A percentile compares a stretch with the other conserved stretches of the same genome.
phyloP scores from a whole-genome alignment of 2,329 filamentous ascomycete genomes.

The Penicillium janthinellum region DNA sequence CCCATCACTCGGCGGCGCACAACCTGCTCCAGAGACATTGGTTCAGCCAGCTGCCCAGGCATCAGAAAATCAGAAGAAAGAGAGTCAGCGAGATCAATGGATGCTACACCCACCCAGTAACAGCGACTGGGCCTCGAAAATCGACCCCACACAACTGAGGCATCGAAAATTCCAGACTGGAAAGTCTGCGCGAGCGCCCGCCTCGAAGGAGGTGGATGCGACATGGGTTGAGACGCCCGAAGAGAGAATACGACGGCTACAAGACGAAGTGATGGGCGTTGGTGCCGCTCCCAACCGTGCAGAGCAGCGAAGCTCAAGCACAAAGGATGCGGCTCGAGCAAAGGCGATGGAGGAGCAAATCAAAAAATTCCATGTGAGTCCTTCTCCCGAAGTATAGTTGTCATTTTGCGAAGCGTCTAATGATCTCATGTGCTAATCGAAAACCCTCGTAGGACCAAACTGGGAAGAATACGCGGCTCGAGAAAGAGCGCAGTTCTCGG shows the following conservation, averaged over 20 bases:
- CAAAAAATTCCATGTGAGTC: slow-evolving; percentile 59
- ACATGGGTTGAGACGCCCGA: slow-evolving; percentile 93
- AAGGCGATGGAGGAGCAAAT: slow-evolving; percentile 47
- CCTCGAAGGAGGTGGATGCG: slow-evolving; percentile 48
- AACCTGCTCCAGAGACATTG: neutral
- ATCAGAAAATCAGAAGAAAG: slow-evolving; percentile 25
- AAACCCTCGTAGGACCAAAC: slow-evolving; percentile 41
- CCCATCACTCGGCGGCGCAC: slow-evolving; percentile 25
- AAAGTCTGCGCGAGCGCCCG: slow-evolving; percentile 53
- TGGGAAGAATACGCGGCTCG: slow-evolving; percentile 49
- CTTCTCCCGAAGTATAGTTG: no score
- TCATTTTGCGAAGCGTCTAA: neutral
- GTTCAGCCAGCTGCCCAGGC: neutral
- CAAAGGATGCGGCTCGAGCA: neutral
- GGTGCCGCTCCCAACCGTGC: slow-evolving; percentile 31
- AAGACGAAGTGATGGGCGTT: slow-evolving; percentile 80
- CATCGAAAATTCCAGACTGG: slow-evolving; percentile 80
- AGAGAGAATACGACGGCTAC: slow-evolving; percentile 77
- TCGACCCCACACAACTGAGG: slow-evolving; percentile 82
- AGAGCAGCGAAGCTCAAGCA: slow-evolving; percentile 1
- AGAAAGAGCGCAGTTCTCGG: slow-evolving; percentile 56
- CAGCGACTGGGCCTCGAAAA: slow-evolving; percentile 57
- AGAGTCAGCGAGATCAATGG: slow-evolving; percentile 75
- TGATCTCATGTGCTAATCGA: neutral
- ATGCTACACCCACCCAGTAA: slow-evolving; percentile 71